Percentiles rank a stretch among this genome's conserved stretches.
phyloP scores from a whole-genome alignment of 352 stramenopile genomes.

The Elongisporangium undulatum region DNA sequence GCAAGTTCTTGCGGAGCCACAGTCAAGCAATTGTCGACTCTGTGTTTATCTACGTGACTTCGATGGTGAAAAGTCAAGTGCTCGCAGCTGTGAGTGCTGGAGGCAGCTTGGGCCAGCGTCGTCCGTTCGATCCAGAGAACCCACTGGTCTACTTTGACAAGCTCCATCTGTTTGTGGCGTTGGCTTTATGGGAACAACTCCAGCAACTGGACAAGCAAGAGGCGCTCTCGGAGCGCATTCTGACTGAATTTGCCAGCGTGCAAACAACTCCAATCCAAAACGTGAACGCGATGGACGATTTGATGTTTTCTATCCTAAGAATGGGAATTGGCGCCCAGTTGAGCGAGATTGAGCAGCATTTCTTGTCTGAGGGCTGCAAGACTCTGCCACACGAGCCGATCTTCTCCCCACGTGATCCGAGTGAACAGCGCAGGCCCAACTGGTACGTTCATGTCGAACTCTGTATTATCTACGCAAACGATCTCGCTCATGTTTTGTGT shows the following conservation, averaged over 20 bases:
- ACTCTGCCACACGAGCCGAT: background rate
- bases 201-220: background rate
- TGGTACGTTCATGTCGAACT: background rate
- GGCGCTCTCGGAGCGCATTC: background rate
- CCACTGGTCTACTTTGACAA: background rate
- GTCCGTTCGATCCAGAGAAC: background rate
- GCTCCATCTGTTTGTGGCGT: background rate
- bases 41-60: background rate
- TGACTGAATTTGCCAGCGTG: background rate
- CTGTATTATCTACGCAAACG: no score
- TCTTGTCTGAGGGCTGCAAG: background rate
- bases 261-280: background rate
- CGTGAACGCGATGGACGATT: background rate
- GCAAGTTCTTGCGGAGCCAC: background rate
- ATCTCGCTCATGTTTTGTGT: background rate
- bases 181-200: background rate
- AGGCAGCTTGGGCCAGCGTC: background rate
- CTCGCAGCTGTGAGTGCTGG: background rate
- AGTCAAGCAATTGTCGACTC: background rate
- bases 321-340: background rate
- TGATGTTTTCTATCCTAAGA: background rate
- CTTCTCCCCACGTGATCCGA: background rate
- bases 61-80: background rate
- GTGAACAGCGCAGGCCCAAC: background rate
- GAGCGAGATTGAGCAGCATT: background rate